Evolutionary conservation across 2,329 filamentous ascomycete genomes (phyloP).

Genomic region (Ceratocystis cubensis): DNA sequence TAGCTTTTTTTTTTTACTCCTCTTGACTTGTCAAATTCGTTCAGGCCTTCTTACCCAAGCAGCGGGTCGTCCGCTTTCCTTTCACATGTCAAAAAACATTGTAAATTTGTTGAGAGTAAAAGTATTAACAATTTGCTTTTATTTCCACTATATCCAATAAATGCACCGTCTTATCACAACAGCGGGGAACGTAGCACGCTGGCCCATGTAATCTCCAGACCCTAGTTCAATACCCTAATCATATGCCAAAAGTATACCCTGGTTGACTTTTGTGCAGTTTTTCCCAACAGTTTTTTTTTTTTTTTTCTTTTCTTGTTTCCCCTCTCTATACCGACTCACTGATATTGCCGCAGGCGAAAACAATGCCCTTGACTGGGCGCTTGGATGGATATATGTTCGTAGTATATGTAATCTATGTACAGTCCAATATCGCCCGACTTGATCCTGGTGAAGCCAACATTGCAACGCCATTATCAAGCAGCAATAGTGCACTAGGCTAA

Average conservation of each 20-base stretch:
- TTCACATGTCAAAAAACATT: background rate
- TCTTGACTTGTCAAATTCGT: background rate
- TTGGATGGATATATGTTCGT: background rate
- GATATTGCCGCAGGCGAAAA: background rate
- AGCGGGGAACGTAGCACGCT: background rate
- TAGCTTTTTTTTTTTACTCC: background rate
- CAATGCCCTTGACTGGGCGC: background rate
- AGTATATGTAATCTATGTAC: background rate
- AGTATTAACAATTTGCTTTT: background rate
- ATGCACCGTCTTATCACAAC: background rate
- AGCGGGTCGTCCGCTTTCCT: background rate
- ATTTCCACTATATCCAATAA: background rate
- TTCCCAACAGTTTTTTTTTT: background rate
- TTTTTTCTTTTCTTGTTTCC: background rate
- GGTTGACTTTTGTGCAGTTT: background rate
- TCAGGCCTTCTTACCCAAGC: background rate
- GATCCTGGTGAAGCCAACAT: background rate
- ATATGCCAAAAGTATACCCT: constrained; percentile 1
- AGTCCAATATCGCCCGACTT: background rate
- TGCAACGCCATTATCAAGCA: constrained; percentile 1
- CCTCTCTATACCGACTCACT: background rate
- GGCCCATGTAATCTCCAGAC: background rate
- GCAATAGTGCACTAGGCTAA: no score
- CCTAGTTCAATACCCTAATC: background rate
- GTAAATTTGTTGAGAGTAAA: background rate